These are phyloP conservation scores for Exophiala sp. DNA, from an alignment of 2,329 filamentous ascomycete species.

Conservation along the genomic window DNA sequence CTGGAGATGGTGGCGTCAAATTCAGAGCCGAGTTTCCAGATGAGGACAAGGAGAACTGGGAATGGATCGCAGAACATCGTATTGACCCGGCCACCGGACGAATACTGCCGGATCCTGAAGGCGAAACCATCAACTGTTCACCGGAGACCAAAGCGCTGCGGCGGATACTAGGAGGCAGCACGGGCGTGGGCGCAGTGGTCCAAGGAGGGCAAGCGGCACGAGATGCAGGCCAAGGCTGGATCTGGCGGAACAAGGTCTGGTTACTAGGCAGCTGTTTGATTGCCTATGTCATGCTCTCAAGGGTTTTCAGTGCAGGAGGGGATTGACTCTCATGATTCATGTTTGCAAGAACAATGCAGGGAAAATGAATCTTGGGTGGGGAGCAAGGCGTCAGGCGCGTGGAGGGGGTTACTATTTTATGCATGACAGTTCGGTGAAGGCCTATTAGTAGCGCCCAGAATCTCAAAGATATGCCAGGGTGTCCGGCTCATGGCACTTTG, in stretches of 20 bases:
- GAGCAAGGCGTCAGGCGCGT: too few relatives aligned
- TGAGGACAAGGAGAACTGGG: constrained; percentile 81
- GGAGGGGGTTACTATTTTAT: too few relatives aligned
- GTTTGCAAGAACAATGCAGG: too few relatives aligned
- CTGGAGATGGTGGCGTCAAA: constrained; percentile 86
- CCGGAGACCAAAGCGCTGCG: constrained; percentile 61
- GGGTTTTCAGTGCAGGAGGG: constrained; percentile 12
- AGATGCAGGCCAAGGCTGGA: constrained; percentile 78
- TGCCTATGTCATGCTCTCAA: constrained; percentile 60
- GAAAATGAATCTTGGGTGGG: too few relatives aligned
- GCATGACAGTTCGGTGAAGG: too few relatives aligned
- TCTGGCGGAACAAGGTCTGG: constrained; percentile 73
- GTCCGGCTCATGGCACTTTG: too few relatives aligned
- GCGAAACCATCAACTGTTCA: constrained; percentile 50
- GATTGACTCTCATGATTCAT: constrained; percentile 9
- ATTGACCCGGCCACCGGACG: constrained; percentile 75
- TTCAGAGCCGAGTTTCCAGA: constrained; percentile 90
- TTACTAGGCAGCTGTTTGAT: constrained; percentile 69
- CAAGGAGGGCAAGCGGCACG: constrained; percentile 71
- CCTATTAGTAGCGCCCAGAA: too few relatives aligned
- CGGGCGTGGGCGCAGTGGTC: constrained; percentile 62
- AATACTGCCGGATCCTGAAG: constrained; percentile 51
- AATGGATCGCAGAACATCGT: constrained; percentile 80
- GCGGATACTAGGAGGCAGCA: constrained; percentile 59
- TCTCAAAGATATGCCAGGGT: too few relatives aligned